Evolutionary conservation across 2,329 filamentous ascomycete species (phyloP), one percentile per base, ranked within the genome.

Genomic region (Didymella pinodella): DNA sequence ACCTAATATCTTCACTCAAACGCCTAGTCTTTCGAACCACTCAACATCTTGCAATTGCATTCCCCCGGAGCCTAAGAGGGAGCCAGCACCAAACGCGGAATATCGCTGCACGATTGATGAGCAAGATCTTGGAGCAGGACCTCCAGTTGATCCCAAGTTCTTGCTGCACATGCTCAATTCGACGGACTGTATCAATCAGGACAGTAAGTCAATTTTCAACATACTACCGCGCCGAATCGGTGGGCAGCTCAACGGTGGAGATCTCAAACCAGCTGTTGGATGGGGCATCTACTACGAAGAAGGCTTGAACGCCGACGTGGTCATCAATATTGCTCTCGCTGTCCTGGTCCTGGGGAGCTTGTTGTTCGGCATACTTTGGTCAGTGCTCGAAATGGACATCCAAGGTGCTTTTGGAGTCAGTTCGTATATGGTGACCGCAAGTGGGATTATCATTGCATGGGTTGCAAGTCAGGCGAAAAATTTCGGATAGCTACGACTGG

Each of bases 131-230:
- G 22, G 22, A 22, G 22, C 22, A 22, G 22, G 22, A 22, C 22
- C 22, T 22, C 22, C 22, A 22, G 22, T 22, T 52, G 59, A 40
- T 65, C 68, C 6, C 56, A 70, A 10, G 58, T 67, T 34, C 50
- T 74, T 74, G 18, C 29, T 63, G 31, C 65, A 64, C 18, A 40
- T 70, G 8, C 64, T 73, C 20, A 55, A 44, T 0, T 64, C 52
- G 11, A 70, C 70, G 1, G 43, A 50, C 0, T 64, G 69, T 32
- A 59, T 64, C 7, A 54, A 63, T 22, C 22, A 29, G 28, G 28
- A 29, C 28, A 29, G 28, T 11, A 29, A 29, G 11, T 29, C 28
- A 7, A 29, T 29, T 11, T 29, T 29, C 28, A 29, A 29, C 1
- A 29, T 29, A 29, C 28, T 29, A 7, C 28, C 28, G 11, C 28